A percentile compares a stretch with the other conserved stretches of the same genome.
These are phyloP conservation scores for Picochlorum sp. DNA, from an alignment of 139 green algal genomes.

Conservation along the genomic window DNA sequence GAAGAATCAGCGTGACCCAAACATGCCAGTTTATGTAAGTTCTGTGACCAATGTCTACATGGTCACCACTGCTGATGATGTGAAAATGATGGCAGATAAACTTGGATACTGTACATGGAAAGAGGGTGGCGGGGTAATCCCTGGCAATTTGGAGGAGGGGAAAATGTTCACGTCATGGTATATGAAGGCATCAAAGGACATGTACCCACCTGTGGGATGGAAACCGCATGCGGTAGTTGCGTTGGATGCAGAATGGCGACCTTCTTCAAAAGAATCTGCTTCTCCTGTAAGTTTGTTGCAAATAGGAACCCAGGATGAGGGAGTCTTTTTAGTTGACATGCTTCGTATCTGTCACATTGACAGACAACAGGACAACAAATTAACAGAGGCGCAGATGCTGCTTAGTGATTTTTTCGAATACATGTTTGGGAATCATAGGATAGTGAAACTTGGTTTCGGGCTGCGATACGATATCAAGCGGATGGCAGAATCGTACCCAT, in stretches of 20 bases:
- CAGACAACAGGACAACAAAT: neutral
- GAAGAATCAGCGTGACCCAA: too few relatives aligned
- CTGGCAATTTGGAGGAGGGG: too few relatives aligned
- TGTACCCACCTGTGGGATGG: neutral
- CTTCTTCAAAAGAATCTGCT: neutral
- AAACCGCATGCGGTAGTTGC: slow-evolving; percentile 2
- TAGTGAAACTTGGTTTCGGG: slow-evolving; percentile 30
- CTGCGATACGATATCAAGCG: slow-evolving; percentile 15
- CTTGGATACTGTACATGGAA: too few relatives aligned
- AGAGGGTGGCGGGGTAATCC: too few relatives aligned
- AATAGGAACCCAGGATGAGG: slow-evolving; percentile 5
- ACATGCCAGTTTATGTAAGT: too few relatives aligned
- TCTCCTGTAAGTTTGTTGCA: slow-evolving; percentile 27
- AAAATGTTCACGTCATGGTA: neutral
- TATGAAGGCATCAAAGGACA: neutral
- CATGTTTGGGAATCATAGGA: slow-evolving; percentile 11
- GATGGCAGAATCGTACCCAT: slow-evolving; percentile 26
- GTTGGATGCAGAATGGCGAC: slow-evolving; percentile 29
- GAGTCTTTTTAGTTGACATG: slow-evolving; percentile 25
- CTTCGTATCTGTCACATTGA: slow-evolving; percentile 14
- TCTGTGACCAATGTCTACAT: slow-evolving; percentile 1
- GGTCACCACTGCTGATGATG: slow-evolving; percentile 2
- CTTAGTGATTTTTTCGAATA: slow-evolving; percentile 12
- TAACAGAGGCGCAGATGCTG: slow-evolving; percentile 5
- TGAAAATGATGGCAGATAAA: neutral